Base-by-base conservation (phyloP, 495 filamentous ascomycete genomes). In the Amphirosellinia nigrospora region DNA sequence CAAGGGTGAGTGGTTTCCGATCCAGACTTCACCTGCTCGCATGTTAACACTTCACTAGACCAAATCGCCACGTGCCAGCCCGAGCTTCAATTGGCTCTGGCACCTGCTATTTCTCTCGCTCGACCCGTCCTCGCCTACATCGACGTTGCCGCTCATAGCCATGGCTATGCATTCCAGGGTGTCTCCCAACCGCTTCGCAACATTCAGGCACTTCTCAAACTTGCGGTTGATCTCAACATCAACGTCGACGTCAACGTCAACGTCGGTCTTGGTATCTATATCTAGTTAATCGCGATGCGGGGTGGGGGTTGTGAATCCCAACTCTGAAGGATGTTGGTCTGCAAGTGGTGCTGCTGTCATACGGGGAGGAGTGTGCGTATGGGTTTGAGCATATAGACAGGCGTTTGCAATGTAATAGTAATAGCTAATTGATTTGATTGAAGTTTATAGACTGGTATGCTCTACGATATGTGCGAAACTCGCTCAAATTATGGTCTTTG, bases 11-110 rank as follows among this genome's bases (percentile, higher is more conserved):
- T 72, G 4, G 2, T 30, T 28, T 46, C 34, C 7, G 11, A 7
- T 16, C 0, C 0, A 8, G 5, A 1, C 36, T 30, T 3, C 36
- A 16, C 11, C 1, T 7, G 26, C 1, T 34, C 23, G 4, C 0
- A 65, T 68, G 21, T 69, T 78, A 73, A 78, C 36, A 13, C n/a
- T 21, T 8, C 30, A 23, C 0, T 32, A 78, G 75, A 74, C 67
- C 64, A 65, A 58, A 60, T 72, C 0, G 64, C 65, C 39, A 46
- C 68, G 4, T 21, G 74, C 68, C 62, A 73, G 72, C 69, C 76
- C 7, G 74, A 76, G 69, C 72, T 78, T 36, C 71, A 73, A 62
- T 67, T 70, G 43, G 72, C 72, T 23, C 66, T 76, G 16, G 50
- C 70, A 23, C 58, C 64, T n/a, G 41, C 71, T 32, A 53, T 69